These are phyloP conservation scores for Tetrapyrgos nigripes DNA, from an alignment of 1,284 basidiomycete species.

Conservation along the genomic window DNA sequence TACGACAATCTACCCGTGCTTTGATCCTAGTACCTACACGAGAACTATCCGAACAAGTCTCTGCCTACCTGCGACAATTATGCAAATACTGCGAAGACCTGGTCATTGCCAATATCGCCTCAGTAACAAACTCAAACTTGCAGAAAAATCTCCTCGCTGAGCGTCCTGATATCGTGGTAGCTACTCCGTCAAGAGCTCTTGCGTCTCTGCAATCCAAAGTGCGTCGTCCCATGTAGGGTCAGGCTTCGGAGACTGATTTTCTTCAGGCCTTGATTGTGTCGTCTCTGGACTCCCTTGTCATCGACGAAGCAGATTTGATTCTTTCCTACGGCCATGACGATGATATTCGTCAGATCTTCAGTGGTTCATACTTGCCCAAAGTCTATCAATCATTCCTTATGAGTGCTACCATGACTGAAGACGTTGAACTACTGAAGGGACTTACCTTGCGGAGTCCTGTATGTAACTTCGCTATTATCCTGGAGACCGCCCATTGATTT, in stretches of 20 bases:
- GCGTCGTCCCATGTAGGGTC: neutral
- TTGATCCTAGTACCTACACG: conserved; percentile 94
- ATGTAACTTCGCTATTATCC: conserved; percentile 37
- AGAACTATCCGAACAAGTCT: conserved; percentile 93
- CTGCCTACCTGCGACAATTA: conserved; percentile 71
- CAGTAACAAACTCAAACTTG: conserved; percentile 74
- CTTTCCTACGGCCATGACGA: conserved; percentile 97
- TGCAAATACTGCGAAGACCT: conserved; percentile 83
- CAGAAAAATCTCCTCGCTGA: conserved; percentile 90
- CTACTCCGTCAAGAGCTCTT: conserved; percentile 89
- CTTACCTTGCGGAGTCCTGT: conserved; percentile 89
- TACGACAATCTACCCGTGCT: conserved; percentile 71
- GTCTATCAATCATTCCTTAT: conserved; percentile 96
- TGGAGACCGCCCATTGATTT: conserved; percentile 20
- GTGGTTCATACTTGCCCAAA: conserved; percentile 80
- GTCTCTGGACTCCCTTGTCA: conserved; percentile 86
- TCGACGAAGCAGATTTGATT: conserved; percentile 98
- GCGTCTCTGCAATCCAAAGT: conserved; percentile 84
- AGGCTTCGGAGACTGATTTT: too few relatives aligned
- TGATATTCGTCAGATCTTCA: conserved; percentile 87
- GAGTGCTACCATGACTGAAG: conserved; percentile 98
- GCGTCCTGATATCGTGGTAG: conserved; percentile 90
- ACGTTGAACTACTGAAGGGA: conserved; percentile 91
- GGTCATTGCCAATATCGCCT: conserved; percentile 80
- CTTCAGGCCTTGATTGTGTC: conserved; percentile 62